Evolutionary conservation across 129 eudicot genomes (phyloP).

Genomic region (Deinandra increscens): DNA sequence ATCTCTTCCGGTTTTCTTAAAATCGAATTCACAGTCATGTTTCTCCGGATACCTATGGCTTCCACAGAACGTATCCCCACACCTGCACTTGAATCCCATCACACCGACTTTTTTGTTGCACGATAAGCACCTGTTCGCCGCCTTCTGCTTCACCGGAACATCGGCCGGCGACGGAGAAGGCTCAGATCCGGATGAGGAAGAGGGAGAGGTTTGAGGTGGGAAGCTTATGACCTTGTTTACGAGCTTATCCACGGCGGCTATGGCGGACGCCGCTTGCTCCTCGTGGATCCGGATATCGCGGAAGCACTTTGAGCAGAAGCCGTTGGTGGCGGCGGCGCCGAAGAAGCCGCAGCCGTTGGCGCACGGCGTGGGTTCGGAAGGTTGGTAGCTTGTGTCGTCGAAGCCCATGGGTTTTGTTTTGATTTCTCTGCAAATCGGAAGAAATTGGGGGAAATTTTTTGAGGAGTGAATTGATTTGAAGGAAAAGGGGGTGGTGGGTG

Average conservation of each 20-base stretch:
- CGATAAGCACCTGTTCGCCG: slow-evolving; percentile 47
- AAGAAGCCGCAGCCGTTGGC: slow-evolving; percentile 88
- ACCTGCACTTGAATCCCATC: slow-evolving; percentile 58
- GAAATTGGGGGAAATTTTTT: not conserved
- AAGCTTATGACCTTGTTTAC: slow-evolving; percentile 28
- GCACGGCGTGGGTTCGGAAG: slow-evolving; percentile 59
- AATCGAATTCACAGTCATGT: slow-evolving; percentile 36
- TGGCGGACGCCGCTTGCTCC: slow-evolving; percentile 51
- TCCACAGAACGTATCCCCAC: slow-evolving; percentile 77
- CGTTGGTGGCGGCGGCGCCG: slow-evolving; percentile 70
- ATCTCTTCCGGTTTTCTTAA: slow-evolving; percentile 10
- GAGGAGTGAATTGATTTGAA: too few relatives aligned
- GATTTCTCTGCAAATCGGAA: not conserved
- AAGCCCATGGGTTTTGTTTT: slow-evolving; percentile 41
- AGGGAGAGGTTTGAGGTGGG: not conserved
- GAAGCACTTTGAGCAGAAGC: slow-evolving; percentile 74
- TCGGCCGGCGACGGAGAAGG: slow-evolving; percentile 8
- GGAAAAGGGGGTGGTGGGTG: not conserved
- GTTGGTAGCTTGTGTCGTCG: slow-evolving; percentile 55
- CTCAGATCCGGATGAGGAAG: slow-evolving; percentile 17
- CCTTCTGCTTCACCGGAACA: not conserved
- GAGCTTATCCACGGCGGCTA: slow-evolving; percentile 45
- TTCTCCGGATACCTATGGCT: slow-evolving; percentile 72
- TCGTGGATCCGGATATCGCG: slow-evolving; percentile 41
- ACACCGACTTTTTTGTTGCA: slow-evolving; percentile 76